Base-by-base conservation (phyloP, 2,329 filamentous ascomycete species). In the Phialocephala sp. region DNA sequence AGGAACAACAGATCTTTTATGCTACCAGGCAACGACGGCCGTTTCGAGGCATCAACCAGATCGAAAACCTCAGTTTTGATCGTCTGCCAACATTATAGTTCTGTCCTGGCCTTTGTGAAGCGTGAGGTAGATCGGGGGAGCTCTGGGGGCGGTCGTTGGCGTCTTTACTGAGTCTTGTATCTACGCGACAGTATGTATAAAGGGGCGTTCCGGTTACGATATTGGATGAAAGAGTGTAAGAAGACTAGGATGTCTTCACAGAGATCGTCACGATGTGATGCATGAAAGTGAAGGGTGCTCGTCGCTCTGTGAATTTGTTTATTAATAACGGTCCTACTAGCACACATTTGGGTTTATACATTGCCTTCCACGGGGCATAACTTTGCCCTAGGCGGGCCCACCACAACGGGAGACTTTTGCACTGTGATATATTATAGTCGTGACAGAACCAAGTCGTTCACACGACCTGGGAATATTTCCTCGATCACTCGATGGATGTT, bases 341-440 rank as follows among this genome's bases (percentile, higher is more conserved):
- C 69, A 74, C 70, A 69, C 66, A 66, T 22, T 32, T 47, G 37
- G 47, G 55, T 47, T 54, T 61, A 61, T 69, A 71, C 72, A 66
- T 66, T 68, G 68, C 69, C 69, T 71, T 54, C 39, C 56, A 39
- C 39, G 62, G 71, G 62, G 61, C 68, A 68, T 69, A 68, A 67
- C 69, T 63, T 67, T 69, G 68, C 72, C 71, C 71, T 69, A 39
- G 47, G 63, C 66, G 71, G 70, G 71, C 72, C 69, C 71, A 73
- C 71, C 69, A 69, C 67, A 60, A 60, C 59, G 54, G 50, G 20
- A 64, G 61, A 64, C 52, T 63, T 60, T 67, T 45, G 39, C 55
- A 64, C 27, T 18, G 43, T 62, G 60, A 65, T 64, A 47, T 57
- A 66, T 24, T 24, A 54, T 54, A 56, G 59, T 54, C 54, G 63